These are phyloP conservation scores for Sporisorium sorghi DNA, from an alignment of 1,284 basidiomycete species.

Conservation along the genomic window DNA sequence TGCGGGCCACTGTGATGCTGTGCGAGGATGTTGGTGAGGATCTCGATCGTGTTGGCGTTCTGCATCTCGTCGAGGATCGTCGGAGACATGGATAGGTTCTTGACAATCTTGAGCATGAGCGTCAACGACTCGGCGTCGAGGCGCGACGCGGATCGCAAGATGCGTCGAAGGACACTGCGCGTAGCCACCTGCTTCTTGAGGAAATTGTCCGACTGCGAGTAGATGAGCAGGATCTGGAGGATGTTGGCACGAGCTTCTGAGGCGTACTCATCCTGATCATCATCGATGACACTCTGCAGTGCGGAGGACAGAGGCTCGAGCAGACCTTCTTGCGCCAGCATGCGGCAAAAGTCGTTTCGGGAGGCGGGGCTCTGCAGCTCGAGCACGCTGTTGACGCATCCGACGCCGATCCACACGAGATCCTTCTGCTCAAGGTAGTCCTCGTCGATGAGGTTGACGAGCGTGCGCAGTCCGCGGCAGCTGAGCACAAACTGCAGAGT, in stretches of 20 bases:
- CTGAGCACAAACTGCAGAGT: slow-evolving; percentile 75
- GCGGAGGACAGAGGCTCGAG: slow-evolving; percentile 92
- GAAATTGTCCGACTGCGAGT: slow-evolving; percentile 91
- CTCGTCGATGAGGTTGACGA: slow-evolving; percentile 95
- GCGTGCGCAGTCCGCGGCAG: slow-evolving; percentile 89
- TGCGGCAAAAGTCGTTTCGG: slow-evolving; percentile 96
- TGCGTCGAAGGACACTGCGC: slow-evolving; percentile 86
- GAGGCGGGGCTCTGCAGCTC: slow-evolving; percentile 91
- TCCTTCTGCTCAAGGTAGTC: slow-evolving; percentile 88
- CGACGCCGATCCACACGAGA: slow-evolving; percentile 91
- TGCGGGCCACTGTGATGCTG: slow-evolving; percentile 82
- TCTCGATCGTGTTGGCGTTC: slow-evolving; percentile 93
- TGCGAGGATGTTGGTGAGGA: slow-evolving; percentile 84
- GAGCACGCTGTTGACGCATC: slow-evolving; percentile 93
- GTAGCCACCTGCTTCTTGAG: slow-evolving; percentile 90
- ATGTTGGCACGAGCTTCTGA: slow-evolving; percentile 86
- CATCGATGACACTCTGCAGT: slow-evolving; percentile 85
- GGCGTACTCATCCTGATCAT: slow-evolving; percentile 73
- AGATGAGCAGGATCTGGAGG: slow-evolving; percentile 88
- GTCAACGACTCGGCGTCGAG: slow-evolving; percentile 83
- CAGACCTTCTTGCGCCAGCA: slow-evolving; percentile 95
- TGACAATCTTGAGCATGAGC: slow-evolving; percentile 90
- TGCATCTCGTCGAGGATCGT: slow-evolving; percentile 90
- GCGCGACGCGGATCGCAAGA: slow-evolving; percentile 68
- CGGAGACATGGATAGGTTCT: slow-evolving; percentile 88